phyloP scores from a whole-genome alignment of 129 eudicot genomes.

The Artemisia annua region DNA sequence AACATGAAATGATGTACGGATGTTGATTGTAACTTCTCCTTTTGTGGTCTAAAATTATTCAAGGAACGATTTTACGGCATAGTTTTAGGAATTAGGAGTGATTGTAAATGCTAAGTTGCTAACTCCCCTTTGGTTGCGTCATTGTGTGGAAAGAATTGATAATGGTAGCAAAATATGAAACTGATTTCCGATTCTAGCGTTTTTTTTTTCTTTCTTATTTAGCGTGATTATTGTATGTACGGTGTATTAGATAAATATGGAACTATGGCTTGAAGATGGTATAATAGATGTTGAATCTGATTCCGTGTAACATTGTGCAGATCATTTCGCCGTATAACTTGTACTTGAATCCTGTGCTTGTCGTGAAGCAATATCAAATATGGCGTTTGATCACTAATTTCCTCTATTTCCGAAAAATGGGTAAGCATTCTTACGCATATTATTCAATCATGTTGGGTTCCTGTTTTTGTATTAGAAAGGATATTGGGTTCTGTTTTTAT shows the following conservation, averaged over 20 bases:
- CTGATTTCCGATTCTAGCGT: too few relatives aligned
- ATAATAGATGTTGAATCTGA: slow-evolving; percentile 7
- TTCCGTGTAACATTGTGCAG: slow-evolving; percentile 49
- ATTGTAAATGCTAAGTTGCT: too few relatives aligned
- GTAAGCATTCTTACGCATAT: slow-evolving; percentile 38
- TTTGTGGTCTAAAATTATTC: too few relatives aligned
- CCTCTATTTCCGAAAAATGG: slow-evolving; percentile 94
- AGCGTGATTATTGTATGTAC: slow-evolving; percentile 1
- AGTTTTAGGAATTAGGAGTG: too few relatives aligned
- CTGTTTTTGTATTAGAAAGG: too few relatives aligned
- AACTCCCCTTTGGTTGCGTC: too few relatives aligned
- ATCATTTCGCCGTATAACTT: slow-evolving; percentile 88
- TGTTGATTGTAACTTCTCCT: too few relatives aligned
- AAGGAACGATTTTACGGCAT: too few relatives aligned
- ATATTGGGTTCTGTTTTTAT: slow-evolving; percentile 3
- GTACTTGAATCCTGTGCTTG: slow-evolving; percentile 87
- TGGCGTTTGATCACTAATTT: slow-evolving; percentile 96
- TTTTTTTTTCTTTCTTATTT: neutral
- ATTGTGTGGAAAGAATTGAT: too few relatives aligned
- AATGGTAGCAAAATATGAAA: too few relatives aligned
- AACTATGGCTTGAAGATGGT: slow-evolving; percentile 2
- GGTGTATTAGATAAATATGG: slow-evolving; percentile 4
- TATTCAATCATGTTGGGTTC: neutral
- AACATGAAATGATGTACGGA: neutral
- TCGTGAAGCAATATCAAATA: slow-evolving; percentile 88